Conservation (phyloP, 2,329 filamentous ascomycete genomes). For the Parafenestella ontariensis region DNA sequence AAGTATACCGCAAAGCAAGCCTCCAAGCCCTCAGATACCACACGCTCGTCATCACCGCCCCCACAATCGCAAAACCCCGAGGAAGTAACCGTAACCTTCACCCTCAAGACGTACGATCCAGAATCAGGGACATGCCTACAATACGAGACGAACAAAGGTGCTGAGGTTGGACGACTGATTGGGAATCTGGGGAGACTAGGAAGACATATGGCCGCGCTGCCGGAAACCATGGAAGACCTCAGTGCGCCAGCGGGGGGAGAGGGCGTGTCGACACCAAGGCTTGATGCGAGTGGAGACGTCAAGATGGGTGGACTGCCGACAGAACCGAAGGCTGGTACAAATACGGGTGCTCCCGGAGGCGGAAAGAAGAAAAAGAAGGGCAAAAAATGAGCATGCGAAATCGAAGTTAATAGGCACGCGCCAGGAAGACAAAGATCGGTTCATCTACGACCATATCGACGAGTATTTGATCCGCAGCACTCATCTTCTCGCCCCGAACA, state of each 20-base stretch:
- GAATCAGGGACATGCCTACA: slow-evolving; percentile 82
- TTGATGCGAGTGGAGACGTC: slow-evolving; percentile 40
- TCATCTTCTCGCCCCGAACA: neutral
- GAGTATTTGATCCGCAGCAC: neutral
- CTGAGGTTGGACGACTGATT: slow-evolving; percentile 85
- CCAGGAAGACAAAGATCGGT: neutral
- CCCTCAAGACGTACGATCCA: slow-evolving; percentile 89
- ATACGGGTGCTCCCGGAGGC: slow-evolving; percentile 33
- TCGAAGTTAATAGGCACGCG: neutral
- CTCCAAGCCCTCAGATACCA: slow-evolving; percentile 31
- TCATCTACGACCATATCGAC: neutral
- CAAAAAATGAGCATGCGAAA: slow-evolving; percentile 53
- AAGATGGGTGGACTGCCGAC: slow-evolving; percentile 36
- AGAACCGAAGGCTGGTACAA: slow-evolving; percentile 32
- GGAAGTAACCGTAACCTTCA: slow-evolving; percentile 66
- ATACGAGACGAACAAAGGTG: slow-evolving; percentile 89
- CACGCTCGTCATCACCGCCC: slow-evolving; percentile 40
- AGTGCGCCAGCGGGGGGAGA: slow-evolving; percentile 39
- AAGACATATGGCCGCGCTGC: slow-evolving; percentile 63
- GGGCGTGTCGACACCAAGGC: slow-evolving; percentile 40
- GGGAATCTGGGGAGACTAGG: slow-evolving; percentile 77
- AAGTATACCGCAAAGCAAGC: slow-evolving; percentile 40
- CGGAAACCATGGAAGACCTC: slow-evolving; percentile 51
- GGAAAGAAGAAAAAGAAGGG: slow-evolving; percentile 60
- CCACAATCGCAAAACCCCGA: slow-evolving; percentile 31